phyloP scores from a whole-genome alignment of 768 basidiomycete species.

The Tulasnella sp. region DNA sequence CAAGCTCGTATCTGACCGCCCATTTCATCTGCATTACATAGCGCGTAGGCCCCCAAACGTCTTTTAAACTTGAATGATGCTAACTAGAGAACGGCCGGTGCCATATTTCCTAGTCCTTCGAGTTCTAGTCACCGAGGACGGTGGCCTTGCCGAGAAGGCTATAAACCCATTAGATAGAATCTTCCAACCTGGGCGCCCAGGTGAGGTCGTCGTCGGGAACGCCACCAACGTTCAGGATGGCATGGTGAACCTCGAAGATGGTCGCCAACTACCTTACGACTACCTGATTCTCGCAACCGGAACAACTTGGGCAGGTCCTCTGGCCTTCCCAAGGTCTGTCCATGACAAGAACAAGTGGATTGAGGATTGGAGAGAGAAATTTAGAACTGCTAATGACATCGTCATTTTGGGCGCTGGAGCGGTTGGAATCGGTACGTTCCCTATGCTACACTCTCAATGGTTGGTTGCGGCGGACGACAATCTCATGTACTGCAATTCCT shows the following conservation, averaged over 20 bases:
- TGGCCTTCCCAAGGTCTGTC: conserved; percentile 24
- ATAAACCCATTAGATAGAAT: conserved; percentile 43
- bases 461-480: neutral
- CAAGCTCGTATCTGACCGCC: conserved; percentile 51
- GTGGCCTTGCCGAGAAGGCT: conserved; percentile 44
- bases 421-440: conserved; percentile 30
- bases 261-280: conserved; percentile 29
- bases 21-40: conserved; percentile 50
- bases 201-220: conserved; percentile 37
- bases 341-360: conserved; percentile 18
- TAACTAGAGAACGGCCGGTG: neutral
- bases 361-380: conserved; percentile 25
- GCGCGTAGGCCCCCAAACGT: conserved; percentile 32
- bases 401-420: conserved; percentile 31
- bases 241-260: conserved; percentile 28
- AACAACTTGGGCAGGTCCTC: conserved; percentile 25
- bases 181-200: conserved; percentile 45
- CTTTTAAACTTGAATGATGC: neutral
- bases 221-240: conserved; percentile 43
- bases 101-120: conserved; percentile 42
- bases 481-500: neutral
- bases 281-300: conserved; percentile 32
- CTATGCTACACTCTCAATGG: neutral
- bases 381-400: conserved; percentile 25
- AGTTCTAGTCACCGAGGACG: conserved; percentile 47